phyloP scores from a whole-genome alignment of 179 eudicot species.

The Silene vulgaris region DNA sequence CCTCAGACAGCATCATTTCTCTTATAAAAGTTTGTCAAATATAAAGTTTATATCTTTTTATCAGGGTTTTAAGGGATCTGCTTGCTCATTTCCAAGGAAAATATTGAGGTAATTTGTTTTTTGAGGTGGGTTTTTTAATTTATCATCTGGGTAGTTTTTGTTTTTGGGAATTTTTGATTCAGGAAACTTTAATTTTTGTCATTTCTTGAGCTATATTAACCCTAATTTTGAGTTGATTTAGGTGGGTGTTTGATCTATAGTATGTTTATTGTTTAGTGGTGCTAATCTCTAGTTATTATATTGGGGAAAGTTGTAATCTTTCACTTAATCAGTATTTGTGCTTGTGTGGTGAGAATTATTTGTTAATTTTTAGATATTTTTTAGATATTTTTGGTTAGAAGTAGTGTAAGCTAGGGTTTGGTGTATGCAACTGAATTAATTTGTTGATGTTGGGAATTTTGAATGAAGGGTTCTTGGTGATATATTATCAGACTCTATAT shows the following conservation, averaged over 20 bases:
- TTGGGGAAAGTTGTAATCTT: background rate
- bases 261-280: background rate
- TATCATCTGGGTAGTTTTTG: slow-evolving; percentile 23
- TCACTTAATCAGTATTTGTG: background rate
- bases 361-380: background rate
- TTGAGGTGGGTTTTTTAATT: slow-evolving; percentile 16
- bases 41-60: too few species aligned
- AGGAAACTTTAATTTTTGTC: background rate
- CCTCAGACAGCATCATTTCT: background rate
- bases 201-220: background rate
- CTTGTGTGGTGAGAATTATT: background rate
- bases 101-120: slow-evolving; percentile 10
- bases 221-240: background rate
- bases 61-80: background rate
- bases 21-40: background rate
- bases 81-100: slow-evolving; percentile 18
- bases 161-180: background rate
- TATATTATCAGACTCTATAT: too few species aligned
- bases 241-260: background rate
- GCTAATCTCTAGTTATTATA: background rate
- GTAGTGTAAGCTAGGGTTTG: too few species aligned
- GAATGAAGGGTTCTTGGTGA: background rate
- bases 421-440: too few species aligned
- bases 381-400: too few species aligned
- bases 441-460: background rate